Evolutionary conservation across 495 filamentous ascomycete species (phyloP).

Genomic region (Trichoderma erinaceum): DNA sequence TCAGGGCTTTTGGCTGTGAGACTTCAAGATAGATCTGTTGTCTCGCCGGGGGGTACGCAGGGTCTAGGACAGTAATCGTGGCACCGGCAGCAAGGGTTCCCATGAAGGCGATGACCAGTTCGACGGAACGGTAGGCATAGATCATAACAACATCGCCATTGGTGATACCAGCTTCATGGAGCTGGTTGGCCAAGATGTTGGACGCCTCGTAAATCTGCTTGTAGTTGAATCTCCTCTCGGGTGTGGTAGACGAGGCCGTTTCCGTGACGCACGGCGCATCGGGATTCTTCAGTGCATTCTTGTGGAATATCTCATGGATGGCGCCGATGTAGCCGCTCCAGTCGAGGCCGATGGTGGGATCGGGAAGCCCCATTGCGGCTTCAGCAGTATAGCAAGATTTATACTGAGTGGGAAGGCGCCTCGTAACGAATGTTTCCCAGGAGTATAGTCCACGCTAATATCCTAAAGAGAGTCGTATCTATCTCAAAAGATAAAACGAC

Average conservation of each 20-base stretch:
- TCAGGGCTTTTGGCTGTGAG: conserved; percentile 69
- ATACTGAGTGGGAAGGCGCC: not conserved
- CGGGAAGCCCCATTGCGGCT: conserved; percentile 43
- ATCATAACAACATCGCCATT: conserved; percentile 92
- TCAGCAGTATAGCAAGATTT: not conserved
- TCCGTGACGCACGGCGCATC: conserved; percentile 78
- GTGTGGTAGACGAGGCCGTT: conserved; percentile 56
- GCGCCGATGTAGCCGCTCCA: conserved; percentile 78
- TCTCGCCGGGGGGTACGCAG: conserved; percentile 77
- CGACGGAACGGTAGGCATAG: conserved; percentile 75
- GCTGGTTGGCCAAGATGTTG: conserved; percentile 71
- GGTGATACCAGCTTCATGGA: conserved; percentile 65
- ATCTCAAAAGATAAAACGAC: not conserved
- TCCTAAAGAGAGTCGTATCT: not conserved
- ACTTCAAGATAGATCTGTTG: conserved; percentile 92
- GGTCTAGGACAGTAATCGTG: conserved; percentile 80
- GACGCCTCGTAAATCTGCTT: conserved; percentile 80
- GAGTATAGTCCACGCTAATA: not conserved
- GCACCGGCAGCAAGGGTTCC: conserved; percentile 56
- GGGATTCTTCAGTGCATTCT: conserved; percentile 68
- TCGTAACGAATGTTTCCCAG: not conserved
- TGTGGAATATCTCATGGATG: conserved; percentile 72
- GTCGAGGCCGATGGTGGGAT: conserved; percentile 70
- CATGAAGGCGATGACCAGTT: conserved; percentile 62
- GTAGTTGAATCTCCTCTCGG: conserved; percentile 73